Base-by-base conservation (phyloP, 257 asterid species). In the Nicotiana tabacum region DNA sequence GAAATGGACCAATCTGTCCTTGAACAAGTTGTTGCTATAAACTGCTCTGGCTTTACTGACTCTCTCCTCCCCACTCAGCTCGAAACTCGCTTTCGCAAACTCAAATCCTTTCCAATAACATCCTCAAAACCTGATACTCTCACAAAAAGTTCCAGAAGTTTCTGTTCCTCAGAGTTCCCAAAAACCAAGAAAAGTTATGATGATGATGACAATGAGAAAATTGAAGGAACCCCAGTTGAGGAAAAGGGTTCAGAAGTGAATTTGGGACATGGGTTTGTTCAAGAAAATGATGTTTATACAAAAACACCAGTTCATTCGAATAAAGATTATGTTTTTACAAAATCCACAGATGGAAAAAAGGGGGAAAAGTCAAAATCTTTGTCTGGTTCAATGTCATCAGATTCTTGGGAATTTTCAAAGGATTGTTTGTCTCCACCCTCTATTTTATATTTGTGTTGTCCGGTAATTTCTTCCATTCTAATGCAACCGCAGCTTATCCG, bases 71-170 rank as follows among this genome's bases (percentile, higher is more conserved):
- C 99, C 27, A 83, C 92, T 68, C 93, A 93, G 77, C 90, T 94
- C 46, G 98, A 93, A 82, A 56, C 93, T 46, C 96, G 99, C 12
- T 94, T 96, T 60, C 97, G 82, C 9, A 93, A 88, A 89, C 98
- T 96, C 83, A 96, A 94, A 82, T 92, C 98, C 9, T 87, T 92
- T 84, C 98, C 99, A 2, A 72, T 94, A 3, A 74, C 87, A 51
- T 62, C 87, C 32, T 39, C 87, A 30, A 94, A 87, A 6, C 87
- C 93, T 72, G 10, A 21, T 1, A 7, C 27, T 70, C 43, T 65
- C 33, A 17, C 65, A 88, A 68, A 77, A 80, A 35, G 87, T 6
- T 68, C 88, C 0, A 87, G 48, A 77, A 88, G 89, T 89, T 85
- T 85, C 87, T 77, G 74, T 69, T 85, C 56, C 70, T 43, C 90